Conservation (phyloP, 495 filamentous ascomycete genomes). For the Bathelium albidoporum region DNA sequence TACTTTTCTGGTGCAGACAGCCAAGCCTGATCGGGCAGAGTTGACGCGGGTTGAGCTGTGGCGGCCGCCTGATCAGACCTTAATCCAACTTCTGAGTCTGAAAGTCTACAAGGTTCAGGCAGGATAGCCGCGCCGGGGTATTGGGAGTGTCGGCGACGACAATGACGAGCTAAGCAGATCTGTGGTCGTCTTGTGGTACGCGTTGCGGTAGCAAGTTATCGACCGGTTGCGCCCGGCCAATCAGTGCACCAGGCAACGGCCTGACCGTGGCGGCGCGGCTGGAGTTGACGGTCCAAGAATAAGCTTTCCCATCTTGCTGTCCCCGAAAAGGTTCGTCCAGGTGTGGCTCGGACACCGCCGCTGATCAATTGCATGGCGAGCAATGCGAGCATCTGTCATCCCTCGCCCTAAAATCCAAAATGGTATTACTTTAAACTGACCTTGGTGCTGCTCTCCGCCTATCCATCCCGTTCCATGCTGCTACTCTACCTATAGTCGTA, state of each 20-base stretch:
- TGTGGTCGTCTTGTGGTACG: background rate
- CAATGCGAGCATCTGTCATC: background rate
- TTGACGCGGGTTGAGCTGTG: background rate
- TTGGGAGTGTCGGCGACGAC: background rate
- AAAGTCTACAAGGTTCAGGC: background rate
- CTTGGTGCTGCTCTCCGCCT: background rate
- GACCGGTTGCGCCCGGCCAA: background rate
- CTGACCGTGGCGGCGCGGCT: background rate
- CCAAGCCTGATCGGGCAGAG: background rate
- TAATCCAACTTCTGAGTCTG: constrained; percentile 1
- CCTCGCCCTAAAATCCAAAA: background rate
- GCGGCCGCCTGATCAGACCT: constrained; percentile 1
- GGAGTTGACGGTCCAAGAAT: constrained; percentile 2
- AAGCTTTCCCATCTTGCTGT: constrained; percentile 4
- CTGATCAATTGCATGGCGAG: background rate
- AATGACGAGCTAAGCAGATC: background rate
- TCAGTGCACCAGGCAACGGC: background rate
- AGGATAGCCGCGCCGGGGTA: background rate
- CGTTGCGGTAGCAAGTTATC: background rate
- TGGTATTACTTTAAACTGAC: background rate
- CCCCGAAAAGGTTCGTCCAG: background rate
- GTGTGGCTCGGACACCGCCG: constrained; percentile 1
- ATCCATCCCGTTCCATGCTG: background rate
- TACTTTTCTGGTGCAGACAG: background rate
- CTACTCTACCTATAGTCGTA: background rate